Evolutionary conservation across 2,329 filamentous ascomycete species (phyloP).

Genomic region (Scytalidium lignicola): DNA sequence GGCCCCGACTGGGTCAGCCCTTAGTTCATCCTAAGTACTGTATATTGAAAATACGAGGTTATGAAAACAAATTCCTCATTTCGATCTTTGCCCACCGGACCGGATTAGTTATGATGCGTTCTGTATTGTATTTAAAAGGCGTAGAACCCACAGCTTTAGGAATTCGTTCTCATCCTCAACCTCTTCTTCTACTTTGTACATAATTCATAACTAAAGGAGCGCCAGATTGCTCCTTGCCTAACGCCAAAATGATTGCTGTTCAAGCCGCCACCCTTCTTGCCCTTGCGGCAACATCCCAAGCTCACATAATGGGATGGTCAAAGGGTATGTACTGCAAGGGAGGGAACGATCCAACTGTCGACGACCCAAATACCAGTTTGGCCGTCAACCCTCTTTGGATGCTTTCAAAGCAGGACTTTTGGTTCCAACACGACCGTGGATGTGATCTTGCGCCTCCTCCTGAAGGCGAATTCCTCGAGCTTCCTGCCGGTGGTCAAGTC

Average conservation of each 20-base stretch:
- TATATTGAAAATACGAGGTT: too few species aligned
- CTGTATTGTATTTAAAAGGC: too few species aligned
- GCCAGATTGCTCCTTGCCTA: background rate
- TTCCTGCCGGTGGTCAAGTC: constrained; percentile 44
- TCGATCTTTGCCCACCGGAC: too few species aligned
- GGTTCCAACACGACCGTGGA: constrained; percentile 44
- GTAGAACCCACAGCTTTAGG: too few species aligned
- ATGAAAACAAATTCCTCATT: too few species aligned
- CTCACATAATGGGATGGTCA: constrained; percentile 2
- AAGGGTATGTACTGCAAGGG: constrained; percentile 9
- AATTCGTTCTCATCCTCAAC: background rate
- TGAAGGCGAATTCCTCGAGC: constrained; percentile 33
- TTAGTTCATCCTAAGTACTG: too few species aligned
- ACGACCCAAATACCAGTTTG: constrained; percentile 39
- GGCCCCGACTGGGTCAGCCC: too few species aligned
- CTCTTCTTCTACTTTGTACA: background rate
- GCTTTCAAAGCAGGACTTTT: constrained; percentile 40
- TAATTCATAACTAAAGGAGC: background rate
- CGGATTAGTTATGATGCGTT: too few species aligned
- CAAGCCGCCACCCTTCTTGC: background rate
- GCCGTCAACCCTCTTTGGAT: constrained; percentile 41
- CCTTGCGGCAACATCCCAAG: background rate
- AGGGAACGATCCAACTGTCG: constrained; percentile 23
- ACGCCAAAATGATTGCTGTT: background rate
- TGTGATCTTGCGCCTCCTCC: constrained; percentile 37